Conservation (phyloP, 192 early-diverging fungal species). For the Paraglomus brasilianum region DNA sequence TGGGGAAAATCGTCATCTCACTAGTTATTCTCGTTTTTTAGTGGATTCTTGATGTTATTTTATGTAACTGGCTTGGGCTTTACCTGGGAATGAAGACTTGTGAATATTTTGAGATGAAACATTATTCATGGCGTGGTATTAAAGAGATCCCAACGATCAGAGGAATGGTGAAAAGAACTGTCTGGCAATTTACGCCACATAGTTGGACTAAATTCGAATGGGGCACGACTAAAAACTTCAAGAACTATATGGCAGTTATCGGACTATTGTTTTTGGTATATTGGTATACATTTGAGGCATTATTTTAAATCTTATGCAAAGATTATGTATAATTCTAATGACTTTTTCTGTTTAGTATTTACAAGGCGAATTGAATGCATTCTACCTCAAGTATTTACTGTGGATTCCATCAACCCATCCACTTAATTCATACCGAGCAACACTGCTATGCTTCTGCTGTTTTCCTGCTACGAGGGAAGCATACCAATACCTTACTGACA, state of each 20-base stretch:
- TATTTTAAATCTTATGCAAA: not conserved
- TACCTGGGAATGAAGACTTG: constrained; percentile 96
- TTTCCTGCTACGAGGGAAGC: constrained; percentile 85
- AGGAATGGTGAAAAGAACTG: constrained; percentile 84
- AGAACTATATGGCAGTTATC: constrained; percentile 81
- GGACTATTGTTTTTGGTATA: constrained; percentile 51
- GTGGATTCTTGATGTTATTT: constrained; percentile 92
- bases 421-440: constrained; percentile 74
- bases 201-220: constrained; percentile 93
- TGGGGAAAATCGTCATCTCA: too few relatives aligned
- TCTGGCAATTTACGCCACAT: constrained; percentile 93
- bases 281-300: not conserved
- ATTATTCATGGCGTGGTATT: constrained; percentile 93
- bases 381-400: constrained; percentile 91
- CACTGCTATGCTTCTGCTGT: constrained; percentile 81
- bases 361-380: constrained; percentile 86
- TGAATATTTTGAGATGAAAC: constrained; percentile 94
- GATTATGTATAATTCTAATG: not conserved
- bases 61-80: constrained; percentile 93
- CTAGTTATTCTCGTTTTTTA: too few relatives aligned
- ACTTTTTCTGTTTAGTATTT: constrained; percentile 52
- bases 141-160: constrained; percentile 78
- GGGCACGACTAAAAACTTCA: constrained; percentile 84
- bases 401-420: constrained; percentile 90
- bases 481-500: constrained; percentile 82